Evolutionary conservation across 306 rosid genomes (phyloP).

Genomic region (Medicago arabica): DNA sequence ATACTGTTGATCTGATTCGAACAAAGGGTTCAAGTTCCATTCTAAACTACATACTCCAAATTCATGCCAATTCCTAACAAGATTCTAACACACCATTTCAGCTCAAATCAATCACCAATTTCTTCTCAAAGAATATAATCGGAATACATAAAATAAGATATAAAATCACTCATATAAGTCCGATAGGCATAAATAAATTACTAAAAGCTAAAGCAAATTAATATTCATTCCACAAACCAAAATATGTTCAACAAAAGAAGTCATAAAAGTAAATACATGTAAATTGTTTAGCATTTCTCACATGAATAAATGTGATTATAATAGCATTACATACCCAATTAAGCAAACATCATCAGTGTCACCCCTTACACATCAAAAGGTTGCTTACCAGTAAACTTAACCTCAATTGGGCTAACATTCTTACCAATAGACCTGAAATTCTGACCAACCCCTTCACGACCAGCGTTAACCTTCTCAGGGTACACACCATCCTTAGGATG

Average conservation of each 20-base stretch:
- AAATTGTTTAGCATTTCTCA: slow-evolving; percentile 20
- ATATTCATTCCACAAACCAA: slow-evolving; percentile 15
- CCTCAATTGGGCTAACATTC: slow-evolving; percentile 89
- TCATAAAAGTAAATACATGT: slow-evolving; percentile 17
- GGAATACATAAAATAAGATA: no score
- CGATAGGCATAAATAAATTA: no score
- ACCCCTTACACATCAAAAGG: slow-evolving; percentile 51
- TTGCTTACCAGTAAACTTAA: slow-evolving; percentile 98
- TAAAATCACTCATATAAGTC: no score
- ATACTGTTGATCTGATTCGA: no score
- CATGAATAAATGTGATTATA: slow-evolving; percentile 9
- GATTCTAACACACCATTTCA: no score
- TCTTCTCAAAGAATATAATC: no score
- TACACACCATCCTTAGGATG: slow-evolving; percentile 98
- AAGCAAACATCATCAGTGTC: background rate
- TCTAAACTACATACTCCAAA: no score
- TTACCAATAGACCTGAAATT: slow-evolving; percentile 95
- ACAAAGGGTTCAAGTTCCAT: no score
- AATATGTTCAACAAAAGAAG: background rate
- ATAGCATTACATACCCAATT: background rate
- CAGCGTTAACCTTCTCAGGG: slow-evolving; percentile 97
- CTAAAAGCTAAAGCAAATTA: background rate
- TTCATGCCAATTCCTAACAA: no score
- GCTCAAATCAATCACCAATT: no score
- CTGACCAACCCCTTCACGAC: slow-evolving; percentile 87